These are phyloP conservation scores for Ophiorrhiza pumila DNA, from an alignment of 257 asterid genomes.

Conservation along the genomic window DNA sequence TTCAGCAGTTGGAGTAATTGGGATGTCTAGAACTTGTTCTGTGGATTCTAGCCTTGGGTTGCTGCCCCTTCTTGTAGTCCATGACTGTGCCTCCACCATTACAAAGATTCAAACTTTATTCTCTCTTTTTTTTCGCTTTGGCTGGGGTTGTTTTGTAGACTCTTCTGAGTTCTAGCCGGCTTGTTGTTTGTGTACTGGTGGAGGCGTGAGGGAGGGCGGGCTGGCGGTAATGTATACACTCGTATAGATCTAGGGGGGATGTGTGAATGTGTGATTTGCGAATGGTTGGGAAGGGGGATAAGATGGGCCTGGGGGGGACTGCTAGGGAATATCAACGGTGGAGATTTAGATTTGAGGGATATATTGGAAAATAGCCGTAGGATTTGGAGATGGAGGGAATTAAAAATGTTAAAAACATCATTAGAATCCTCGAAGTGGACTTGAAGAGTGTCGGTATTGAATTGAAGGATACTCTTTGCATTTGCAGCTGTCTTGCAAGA, in stretches of 20 bases:
- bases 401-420: slow-evolving; percentile 3
- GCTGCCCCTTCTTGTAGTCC: slow-evolving; percentile 93
- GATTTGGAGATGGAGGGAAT: slow-evolving; percentile 22
- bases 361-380: slow-evolving; percentile 19
- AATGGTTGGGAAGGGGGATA: slow-evolving; percentile 11
- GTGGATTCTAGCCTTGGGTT: slow-evolving; percentile 79
- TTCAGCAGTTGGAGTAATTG: slow-evolving; percentile 92
- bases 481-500: too few species aligned
- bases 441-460: slow-evolving; percentile 44
- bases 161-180: too few species aligned
- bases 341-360: slow-evolving; percentile 51
- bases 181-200: not conserved
- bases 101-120: not conserved
- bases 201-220: too few species aligned
- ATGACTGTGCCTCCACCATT: slow-evolving; percentile 96
- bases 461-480: not conserved
- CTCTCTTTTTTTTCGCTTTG: not conserved
- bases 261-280: not conserved
- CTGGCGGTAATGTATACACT: too few species aligned
- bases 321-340: too few species aligned
- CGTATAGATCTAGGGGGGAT: slow-evolving; percentile 14
- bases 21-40: slow-evolving; percentile 80
- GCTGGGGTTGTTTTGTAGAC: not conserved
- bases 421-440: slow-evolving; percentile 23
- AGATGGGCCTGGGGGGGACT: too few species aligned